These are phyloP conservation scores for Tylopilus felleus DNA, from an alignment of 768 basidiomycete genomes.

Conservation along the genomic window DNA sequence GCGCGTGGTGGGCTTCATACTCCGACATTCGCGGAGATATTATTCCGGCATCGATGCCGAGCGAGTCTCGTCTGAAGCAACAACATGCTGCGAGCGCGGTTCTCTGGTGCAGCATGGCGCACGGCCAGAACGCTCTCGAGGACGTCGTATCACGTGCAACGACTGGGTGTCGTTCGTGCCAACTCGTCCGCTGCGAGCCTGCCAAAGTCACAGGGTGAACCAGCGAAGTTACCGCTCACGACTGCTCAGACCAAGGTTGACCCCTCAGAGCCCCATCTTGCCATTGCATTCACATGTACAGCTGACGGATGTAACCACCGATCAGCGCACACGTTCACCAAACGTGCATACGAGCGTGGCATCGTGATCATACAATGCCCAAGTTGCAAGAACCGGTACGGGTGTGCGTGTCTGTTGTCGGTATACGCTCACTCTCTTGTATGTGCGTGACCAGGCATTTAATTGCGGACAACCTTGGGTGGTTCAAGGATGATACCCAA, in stretches of 20 bases:
- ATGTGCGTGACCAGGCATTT: conserved; percentile 51
- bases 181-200: conserved; percentile 9
- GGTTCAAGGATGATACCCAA: conserved; percentile 83
- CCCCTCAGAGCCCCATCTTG: conserved; percentile 57
- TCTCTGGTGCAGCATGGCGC: conserved; percentile 43
- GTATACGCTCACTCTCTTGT: not conserved
- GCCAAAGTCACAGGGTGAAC: not conserved
- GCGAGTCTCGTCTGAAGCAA: not conserved
- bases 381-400: conserved; percentile 81
- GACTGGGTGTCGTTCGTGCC: conserved; percentile 27
- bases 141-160: conserved; percentile 32
- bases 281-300: conserved; percentile 85
- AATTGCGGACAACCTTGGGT: conserved; percentile 87
- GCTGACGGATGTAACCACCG: conserved; percentile 69
- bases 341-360: conserved; percentile 79
- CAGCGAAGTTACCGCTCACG: not conserved
- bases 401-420: not conserved
- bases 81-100: conserved; percentile 43
- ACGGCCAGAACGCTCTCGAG: conserved; percentile 38
- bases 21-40: conserved; percentile 23
- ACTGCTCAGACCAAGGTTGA: conserved; percentile 30
- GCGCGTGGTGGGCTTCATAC: conserved; percentile 23
- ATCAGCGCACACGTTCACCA: conserved; percentile 86
- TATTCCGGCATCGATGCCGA: conserved; percentile 14
- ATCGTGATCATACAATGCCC: conserved; percentile 93